Conservation (phyloP, 1,139 yeast genomes). For the Kluyveromyces sp. region DNA sequence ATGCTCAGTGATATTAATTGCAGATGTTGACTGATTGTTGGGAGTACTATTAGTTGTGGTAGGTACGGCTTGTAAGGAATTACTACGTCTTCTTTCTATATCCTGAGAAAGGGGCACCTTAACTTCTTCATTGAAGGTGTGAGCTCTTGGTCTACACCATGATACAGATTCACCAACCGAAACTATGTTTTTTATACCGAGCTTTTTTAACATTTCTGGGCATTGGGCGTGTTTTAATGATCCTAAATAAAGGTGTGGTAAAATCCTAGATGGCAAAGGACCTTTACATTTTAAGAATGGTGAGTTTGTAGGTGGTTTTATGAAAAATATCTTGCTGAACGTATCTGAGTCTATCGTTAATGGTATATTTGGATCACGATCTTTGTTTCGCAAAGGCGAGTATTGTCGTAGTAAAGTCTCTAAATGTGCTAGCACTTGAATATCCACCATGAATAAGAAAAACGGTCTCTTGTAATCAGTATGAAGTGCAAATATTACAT, state of each 20-base stretch:
- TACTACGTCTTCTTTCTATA: conserved; percentile 2
- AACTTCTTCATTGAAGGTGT: background rate
- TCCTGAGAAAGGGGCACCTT: background rate
- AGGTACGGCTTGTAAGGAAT: background rate
- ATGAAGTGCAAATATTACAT: conserved; percentile 54
- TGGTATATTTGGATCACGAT: conserved; percentile 8
- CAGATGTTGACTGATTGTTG: background rate
- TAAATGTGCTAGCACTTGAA: conserved; percentile 52
- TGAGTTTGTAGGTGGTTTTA: conserved; percentile 19
- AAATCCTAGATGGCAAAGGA: conserved; percentile 44
- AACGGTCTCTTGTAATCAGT: conserved; percentile 63
- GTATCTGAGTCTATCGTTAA: conserved; percentile 26
- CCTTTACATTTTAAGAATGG: conserved; percentile 30
- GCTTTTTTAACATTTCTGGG: conserved; percentile 48
- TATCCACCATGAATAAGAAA: conserved; percentile 73
- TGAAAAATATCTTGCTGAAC: conserved; percentile 29
- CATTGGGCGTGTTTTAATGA: conserved; percentile 76
- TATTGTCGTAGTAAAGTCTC: conserved; percentile 44
- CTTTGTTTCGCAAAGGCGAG: conserved; percentile 18
- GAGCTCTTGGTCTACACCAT: conserved; percentile 34
- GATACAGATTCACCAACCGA: conserved; percentile 82
- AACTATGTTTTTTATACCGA: conserved; percentile 69
- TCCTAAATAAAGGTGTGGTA: conserved; percentile 82
- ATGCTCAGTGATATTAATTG: conserved; percentile 21
- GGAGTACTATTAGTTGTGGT: background rate